These are phyloP conservation scores for California macrophylla DNA, from an alignment of 441 rosid species.

Conservation along the genomic window DNA sequence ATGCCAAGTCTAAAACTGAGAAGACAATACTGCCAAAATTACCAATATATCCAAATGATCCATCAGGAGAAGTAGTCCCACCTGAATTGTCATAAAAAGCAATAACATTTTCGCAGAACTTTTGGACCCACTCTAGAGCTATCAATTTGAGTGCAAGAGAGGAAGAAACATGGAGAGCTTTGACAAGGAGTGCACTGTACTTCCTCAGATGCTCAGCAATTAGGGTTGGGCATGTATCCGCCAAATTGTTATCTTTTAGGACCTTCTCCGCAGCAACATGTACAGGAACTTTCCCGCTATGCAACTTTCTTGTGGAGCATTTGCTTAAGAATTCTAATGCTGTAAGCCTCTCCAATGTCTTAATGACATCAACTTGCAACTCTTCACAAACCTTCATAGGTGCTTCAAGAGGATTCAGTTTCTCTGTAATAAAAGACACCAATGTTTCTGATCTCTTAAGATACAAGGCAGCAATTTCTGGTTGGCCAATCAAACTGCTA, in stretches of 20 bases:
- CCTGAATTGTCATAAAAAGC: constrained; percentile 34
- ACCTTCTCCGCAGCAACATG: constrained; percentile 37
- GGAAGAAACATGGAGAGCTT: constrained; percentile 57
- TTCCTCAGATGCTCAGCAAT: constrained; percentile 55
- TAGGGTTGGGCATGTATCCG: constrained; percentile 31
- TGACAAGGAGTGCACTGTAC: constrained; percentile 41
- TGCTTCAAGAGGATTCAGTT: constrained; percentile 62
- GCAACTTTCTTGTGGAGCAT: constrained; percentile 36
- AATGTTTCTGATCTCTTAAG: constrained; percentile 61
- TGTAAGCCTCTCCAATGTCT: constrained; percentile 56
- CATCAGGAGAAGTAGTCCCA: constrained; percentile 30
- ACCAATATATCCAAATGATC: constrained; percentile 42
- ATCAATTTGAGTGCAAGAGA: constrained; percentile 64
- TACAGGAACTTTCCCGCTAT: constrained; percentile 21
- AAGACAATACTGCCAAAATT: constrained; percentile 40
- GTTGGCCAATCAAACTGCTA: constrained; percentile 45
- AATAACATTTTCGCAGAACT: constrained; percentile 56
- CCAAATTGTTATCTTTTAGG: constrained; percentile 15
- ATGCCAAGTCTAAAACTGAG: constrained; percentile 69
- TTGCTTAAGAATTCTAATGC: constrained; percentile 61
- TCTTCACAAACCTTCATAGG: constrained; percentile 46
- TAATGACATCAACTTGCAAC: constrained; percentile 68
- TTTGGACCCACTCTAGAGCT: constrained; percentile 67
- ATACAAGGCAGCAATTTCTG: constrained; percentile 52
- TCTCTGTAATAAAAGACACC: constrained; percentile 53